A percentile compares a stretch with the other conserved stretches of the same genome.
Evolutionary conservation across 202 grass and related monocot species (phyloP).

Genomic region (Musa balbisiana): DNA sequence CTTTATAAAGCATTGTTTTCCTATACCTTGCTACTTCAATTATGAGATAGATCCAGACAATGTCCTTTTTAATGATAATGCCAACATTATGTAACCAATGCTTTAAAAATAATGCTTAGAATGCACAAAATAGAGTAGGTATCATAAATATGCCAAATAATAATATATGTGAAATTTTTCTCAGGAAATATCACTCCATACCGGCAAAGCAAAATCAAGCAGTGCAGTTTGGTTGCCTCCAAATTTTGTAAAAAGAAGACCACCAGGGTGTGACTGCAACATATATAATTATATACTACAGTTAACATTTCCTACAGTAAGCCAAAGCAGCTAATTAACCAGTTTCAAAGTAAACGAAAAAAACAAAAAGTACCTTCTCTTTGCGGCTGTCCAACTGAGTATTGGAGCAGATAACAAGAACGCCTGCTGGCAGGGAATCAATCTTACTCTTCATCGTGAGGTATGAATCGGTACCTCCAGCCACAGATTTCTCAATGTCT

Average conservation of each 20-base stretch:
- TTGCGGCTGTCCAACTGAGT: conserved; percentile 62
- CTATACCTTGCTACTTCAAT: too few species aligned
- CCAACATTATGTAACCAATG: too few species aligned
- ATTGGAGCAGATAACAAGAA: conserved; percentile 88
- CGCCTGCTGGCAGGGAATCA: conserved; percentile 55
- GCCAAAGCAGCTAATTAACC: background rate
- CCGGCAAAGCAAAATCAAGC: conserved; percentile 80
- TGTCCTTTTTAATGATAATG: too few species aligned
- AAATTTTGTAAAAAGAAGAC: conserved; percentile 92
- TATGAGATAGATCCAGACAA: too few species aligned
- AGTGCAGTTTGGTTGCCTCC: conserved; percentile 67
- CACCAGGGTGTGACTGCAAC: conserved; percentile 59
- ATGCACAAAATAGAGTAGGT: background rate
- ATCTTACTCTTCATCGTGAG: conserved; percentile 66
- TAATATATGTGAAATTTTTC: background rate
- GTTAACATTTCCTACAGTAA: conserved; percentile 24
- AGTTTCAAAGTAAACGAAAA: background rate
- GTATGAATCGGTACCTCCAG: conserved; percentile 61
- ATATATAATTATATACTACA: background rate
- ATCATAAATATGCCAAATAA: background rate
- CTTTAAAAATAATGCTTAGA: background rate
- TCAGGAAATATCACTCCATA: conserved; percentile 14
- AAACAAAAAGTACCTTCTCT: conserved; percentile 61
- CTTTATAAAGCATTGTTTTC: too few species aligned
- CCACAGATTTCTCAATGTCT: conserved; percentile 73